A percentile compares a stretch with the other conserved stretches of the same genome.
These are phyloP conservation scores for Pseudozyma tsukubaensis DNA, from an alignment of 1,284 basidiomycete species.

Conservation along the genomic window DNA sequence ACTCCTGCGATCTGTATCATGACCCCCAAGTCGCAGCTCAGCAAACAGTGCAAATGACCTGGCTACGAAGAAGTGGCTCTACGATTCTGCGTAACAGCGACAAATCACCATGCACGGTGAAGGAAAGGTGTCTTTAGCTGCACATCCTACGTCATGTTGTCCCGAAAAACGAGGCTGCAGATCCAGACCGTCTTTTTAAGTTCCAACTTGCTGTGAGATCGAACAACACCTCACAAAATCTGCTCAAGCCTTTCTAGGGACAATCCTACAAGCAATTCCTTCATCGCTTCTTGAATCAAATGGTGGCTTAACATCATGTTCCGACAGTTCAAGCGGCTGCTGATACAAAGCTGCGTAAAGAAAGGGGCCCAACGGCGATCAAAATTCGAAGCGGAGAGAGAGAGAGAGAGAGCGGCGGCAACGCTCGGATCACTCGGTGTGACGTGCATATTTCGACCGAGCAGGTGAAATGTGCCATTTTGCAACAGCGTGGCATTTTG, in stretches of 20 bases:
- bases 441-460: slow-evolving; percentile 24
- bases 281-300: too few relatives aligned
- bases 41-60: too few relatives aligned
- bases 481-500: not conserved
- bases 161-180: not conserved
- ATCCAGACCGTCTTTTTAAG: too few relatives aligned
- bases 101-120: not conserved
- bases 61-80: too few relatives aligned
- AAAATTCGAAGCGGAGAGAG: not conserved
- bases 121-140: not conserved
- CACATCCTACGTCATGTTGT: slow-evolving; percentile 2
- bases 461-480: slow-evolving; percentile 1
- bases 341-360: too few relatives aligned
- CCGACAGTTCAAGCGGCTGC: too few relatives aligned
- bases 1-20: too few relatives aligned
- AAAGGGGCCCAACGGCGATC: not conserved
- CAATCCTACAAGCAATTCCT: too few relatives aligned
- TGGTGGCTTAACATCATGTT: too few relatives aligned
- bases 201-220: not conserved
- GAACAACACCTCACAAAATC: not conserved
- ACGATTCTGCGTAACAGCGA: not conserved
- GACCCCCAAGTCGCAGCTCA: too few relatives aligned
- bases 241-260: too few relatives aligned
- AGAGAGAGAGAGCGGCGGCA: not conserved
- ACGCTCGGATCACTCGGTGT: slow-evolving; percentile 35